A percentile compares a stretch with the other conserved stretches of the same genome.
Evolutionary conservation across 1,139 yeast species (phyloP).

Genomic region (Hemisphaericaspora xylofermentans): DNA sequence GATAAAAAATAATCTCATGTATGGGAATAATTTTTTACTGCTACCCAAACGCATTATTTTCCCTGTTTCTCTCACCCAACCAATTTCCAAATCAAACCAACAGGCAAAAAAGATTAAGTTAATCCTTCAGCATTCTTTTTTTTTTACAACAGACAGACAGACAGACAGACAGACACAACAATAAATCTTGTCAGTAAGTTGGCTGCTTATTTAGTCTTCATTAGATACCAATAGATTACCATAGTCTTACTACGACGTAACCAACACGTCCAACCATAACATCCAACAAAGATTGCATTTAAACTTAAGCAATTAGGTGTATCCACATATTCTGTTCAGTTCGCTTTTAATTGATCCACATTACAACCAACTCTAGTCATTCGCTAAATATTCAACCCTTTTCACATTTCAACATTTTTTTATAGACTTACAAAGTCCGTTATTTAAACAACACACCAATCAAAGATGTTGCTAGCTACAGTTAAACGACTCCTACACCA

Average conservation of each 20-base stretch:
- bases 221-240: too few relatives aligned
- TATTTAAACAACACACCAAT: background rate
- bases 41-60: too few relatives aligned
- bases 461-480: background rate
- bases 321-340: background rate
- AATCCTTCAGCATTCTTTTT: background rate
- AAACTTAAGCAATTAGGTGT: background rate
- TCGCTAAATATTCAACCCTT: background rate
- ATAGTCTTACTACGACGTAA: too few relatives aligned
- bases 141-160: background rate
- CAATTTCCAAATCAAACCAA: background rate
- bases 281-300: too few relatives aligned
- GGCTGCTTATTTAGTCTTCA: background rate
- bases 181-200: background rate
- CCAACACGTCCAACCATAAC: too few relatives aligned
- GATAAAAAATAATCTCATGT: too few relatives aligned
- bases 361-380: background rate
- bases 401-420: background rate
- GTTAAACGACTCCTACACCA: slow-evolving; percentile 15
- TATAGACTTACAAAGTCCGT: background rate
- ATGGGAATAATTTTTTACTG: too few relatives aligned
- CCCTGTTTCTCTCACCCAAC: background rate
- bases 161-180: background rate
- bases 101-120: background rate
- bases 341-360: background rate